Evolutionary conservation across 371 early-diverging fungal genomes (phyloP).

Genomic region (Mucor mucedo): DNA sequence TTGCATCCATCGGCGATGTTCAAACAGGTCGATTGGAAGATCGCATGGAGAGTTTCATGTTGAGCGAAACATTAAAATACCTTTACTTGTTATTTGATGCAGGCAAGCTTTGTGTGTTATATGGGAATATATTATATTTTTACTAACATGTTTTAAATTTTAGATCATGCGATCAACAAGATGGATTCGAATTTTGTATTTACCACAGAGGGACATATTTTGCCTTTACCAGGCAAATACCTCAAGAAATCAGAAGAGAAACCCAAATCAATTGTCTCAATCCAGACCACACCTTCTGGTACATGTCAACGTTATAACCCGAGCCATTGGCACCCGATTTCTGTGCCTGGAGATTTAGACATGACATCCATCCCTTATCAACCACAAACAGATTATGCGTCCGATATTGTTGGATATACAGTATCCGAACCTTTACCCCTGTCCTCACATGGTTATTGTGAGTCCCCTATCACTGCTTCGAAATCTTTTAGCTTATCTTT

Average conservation of each 20-base stretch:
- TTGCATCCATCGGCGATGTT: constrained; percentile 77
- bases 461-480: constrained; percentile 18
- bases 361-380: constrained; percentile 34
- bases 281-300: constrained; percentile 12
- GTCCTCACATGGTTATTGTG: constrained; percentile 34
- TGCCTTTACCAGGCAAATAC: constrained; percentile 46
- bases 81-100: constrained; percentile 72
- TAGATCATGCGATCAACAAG: constrained; percentile 49
- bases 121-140: background rate
- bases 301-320: constrained; percentile 27
- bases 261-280: background rate
- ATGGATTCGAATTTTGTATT: constrained; percentile 83
- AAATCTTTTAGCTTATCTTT: constrained; percentile 37
- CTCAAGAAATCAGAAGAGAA: background rate
- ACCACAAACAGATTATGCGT: constrained; percentile 41
- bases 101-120: constrained; percentile 35
- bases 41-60: constrained; percentile 93
- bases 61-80: constrained; percentile 96
- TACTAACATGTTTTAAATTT: background rate
- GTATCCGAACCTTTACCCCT: constrained; percentile 5
- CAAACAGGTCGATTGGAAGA: constrained; percentile 69
- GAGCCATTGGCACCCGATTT: background rate
- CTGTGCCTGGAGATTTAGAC: constrained; percentile 30
- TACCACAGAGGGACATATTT: constrained; percentile 88
- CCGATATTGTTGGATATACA: constrained; percentile 32